Base-by-base conservation (phyloP, 1,139 yeast species). In the Kodamaea alishanica region DNA sequence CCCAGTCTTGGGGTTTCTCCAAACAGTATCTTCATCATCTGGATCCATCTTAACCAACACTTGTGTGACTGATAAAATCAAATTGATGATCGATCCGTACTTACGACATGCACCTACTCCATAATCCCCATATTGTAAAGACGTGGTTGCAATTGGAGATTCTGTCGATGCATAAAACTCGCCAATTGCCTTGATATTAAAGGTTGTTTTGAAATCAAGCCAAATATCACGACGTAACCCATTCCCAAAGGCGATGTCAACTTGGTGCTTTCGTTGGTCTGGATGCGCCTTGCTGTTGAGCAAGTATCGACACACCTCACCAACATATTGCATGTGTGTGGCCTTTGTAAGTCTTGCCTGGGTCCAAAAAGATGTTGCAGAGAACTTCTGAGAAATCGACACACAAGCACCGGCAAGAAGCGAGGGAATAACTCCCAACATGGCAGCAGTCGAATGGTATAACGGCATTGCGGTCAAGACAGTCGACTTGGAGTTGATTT, bases 151-250 rank as follows among this genome's bases (percentile, higher is more conserved):
- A 49, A 87, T 77, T 23, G 97, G 97, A 2, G 94, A 82, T 58
- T 92, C 98, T 1, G 97, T 88, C 2, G 96, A 84, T 0, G 96
- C 96, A 61, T 90, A 92, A 57, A 90, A 90, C 58, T 92, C 98
- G 15, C 95, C 96, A 49, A 92, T 73, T 6, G 77, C 84, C 12
- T 74, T 67, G 45, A 92, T 83, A 43, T 79, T 74, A 69, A 90
- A 92, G 46, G 96, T 70, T 23, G 71, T 63, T 59, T 88, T 88
- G 63, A 92, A 86, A 37, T 78, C 79, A 43, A 60, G 62, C 98
- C 98, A 92, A 41, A 92, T 84, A 58, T 90, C 97, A n/a, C 82
- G 80, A 50, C 97, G 77, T 54, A 92, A 70, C 0, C 98, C 98
- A 60, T 92, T 92, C 39, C 98, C 98, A 58, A 82, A 82, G 0